Conservation (phyloP, 345 rosid species). For the Citrus hindsii region DNA sequence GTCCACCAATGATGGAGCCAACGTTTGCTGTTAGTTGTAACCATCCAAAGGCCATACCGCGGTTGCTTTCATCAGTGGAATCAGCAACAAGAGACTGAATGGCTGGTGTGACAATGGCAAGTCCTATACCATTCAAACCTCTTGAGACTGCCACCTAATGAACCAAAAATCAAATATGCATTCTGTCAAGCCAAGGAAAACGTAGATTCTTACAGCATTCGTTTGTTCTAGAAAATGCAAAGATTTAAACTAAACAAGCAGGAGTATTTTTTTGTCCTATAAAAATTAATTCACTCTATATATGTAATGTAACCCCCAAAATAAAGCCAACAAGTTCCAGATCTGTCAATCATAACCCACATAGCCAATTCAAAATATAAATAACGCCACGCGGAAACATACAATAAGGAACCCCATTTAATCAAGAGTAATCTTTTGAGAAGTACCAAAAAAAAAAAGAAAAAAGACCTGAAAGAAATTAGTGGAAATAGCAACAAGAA, state of each 20-base stretch:
- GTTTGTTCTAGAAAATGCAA: background rate
- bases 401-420: too few relatives aligned
- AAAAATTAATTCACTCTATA: too few relatives aligned
- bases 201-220: background rate
- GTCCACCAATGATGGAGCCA: conserved; percentile 59
- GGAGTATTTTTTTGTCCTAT: too few relatives aligned
- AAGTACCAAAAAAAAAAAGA: background rate
- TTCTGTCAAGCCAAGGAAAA: background rate
- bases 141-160: conserved; percentile 62
- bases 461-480: conserved; percentile 56
- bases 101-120: conserved; percentile 59
- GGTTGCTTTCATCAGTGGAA: conserved; percentile 71
- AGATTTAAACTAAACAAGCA: background rate
- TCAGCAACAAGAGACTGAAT: conserved; percentile 70
- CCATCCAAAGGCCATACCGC: conserved; percentile 84
- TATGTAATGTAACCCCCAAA: too few relatives aligned
- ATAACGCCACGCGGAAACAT: too few relatives aligned
- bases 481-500: conserved; percentile 60
- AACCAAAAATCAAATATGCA: background rate
- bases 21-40: conserved; percentile 53
- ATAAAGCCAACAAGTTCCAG: too few relatives aligned
- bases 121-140: conserved; percentile 70
- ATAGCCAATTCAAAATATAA: too few relatives aligned
- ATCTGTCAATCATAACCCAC: too few relatives aligned
- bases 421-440: too few relatives aligned